Evolutionary conservation across 2,329 filamentous ascomycete genomes (phyloP).

Genomic region (Daldinia eschscholtzii): DNA sequence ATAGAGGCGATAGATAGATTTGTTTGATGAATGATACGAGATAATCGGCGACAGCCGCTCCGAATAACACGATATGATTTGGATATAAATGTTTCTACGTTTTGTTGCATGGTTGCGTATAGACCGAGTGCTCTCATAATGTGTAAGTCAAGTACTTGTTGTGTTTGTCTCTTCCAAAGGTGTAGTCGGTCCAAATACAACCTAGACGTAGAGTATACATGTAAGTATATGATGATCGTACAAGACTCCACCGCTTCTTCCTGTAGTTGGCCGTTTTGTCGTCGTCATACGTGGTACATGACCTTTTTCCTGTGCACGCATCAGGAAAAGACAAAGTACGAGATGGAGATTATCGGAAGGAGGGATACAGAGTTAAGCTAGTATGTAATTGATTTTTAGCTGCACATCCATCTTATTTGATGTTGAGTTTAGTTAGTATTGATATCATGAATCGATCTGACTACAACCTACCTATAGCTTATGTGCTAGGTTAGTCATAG

Average conservation of each 20-base stretch:
- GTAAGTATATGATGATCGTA: conserved; percentile 18
- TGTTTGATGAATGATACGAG: conserved; percentile 45
- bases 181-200: background rate
- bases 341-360: background rate
- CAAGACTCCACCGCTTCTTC: conserved; percentile 27
- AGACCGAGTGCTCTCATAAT: background rate
- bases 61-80: background rate
- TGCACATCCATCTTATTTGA: background rate
- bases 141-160: conserved; percentile 1
- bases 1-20: conserved; percentile 44
- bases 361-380: background rate
- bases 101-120: background rate
- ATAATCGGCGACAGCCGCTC: conserved; percentile 25
- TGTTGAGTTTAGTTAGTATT: background rate
- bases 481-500: background rate
- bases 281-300: conserved; percentile 31
- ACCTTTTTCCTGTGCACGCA: conserved; percentile 10
- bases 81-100: background rate
- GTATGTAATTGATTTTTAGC: background rate
- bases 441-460: background rate
- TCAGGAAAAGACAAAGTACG: conserved; percentile 16
- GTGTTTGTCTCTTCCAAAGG: conserved; percentile 21
- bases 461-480: background rate
- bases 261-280: conserved; percentile 35
- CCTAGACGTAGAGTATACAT: too few relatives aligned